Base-by-base conservation (phyloP, 2,329 filamentous ascomycete genomes). In the Fusarium virguliforme region DNA sequence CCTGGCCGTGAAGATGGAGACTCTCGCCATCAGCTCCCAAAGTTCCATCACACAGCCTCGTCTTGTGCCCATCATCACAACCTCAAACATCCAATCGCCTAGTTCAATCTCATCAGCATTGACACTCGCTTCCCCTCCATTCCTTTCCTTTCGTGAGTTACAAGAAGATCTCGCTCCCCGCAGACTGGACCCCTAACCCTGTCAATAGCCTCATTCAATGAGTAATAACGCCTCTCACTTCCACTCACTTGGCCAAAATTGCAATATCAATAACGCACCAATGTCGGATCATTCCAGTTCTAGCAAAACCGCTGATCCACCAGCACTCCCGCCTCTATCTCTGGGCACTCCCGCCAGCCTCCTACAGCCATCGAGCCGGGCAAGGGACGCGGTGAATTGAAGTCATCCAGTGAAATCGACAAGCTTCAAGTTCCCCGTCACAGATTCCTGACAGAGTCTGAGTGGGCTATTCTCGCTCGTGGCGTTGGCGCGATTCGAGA, bases 391-490 rank as follows among this genome's bases (percentile, higher is more conserved):
- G 22, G 8, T 28, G 24, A 28, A 30, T 8, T 13, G n/a, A 6
- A 38, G 41, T 38, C 51, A 56, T 6, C 18, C 3, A 13, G 38
- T 0, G 22, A 38, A 1, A 24, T 37, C 4, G 66, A 37, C 9
- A 35, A 34, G 6, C 50, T 46, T 26, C 28, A 60, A 13, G 35
- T 38, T 12, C 32, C 57, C 9, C 72, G 64, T 4, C 76, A 84
- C 66, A 81, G 85, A 34, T 82, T 84, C 59, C 78, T 88, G 6
- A 77, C 82, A 0, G 76, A 81, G 5, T 64, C 77, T 4, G 86
- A 87, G 68, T 86, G 85, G 85, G 74, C 79, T 3, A 78, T 83
- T 18, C 77, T 87, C 50, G 86, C 85, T 22, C 81, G 81, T n/a
- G 83, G 83, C 1, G 73, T 87, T 26, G 85, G 85, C 0, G 85